Percentiles rank a stretch among this genome's conserved stretches.
Evolutionary conservation across 1,139 yeast genomes (phyloP).

Genomic region (Protomyces inouyei): DNA sequence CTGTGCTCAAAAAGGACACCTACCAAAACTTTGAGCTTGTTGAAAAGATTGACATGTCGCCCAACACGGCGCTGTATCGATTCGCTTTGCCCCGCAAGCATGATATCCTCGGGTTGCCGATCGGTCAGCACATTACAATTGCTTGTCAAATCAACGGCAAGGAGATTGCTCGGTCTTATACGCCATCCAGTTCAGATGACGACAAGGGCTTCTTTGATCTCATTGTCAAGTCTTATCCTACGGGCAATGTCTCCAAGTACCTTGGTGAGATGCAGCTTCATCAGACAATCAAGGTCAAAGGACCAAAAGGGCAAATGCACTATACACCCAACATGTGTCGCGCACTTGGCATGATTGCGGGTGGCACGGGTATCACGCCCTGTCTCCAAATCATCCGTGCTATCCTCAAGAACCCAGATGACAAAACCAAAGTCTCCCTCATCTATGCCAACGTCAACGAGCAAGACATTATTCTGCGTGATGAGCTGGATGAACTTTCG

Average conservation of each 20-base stretch:
- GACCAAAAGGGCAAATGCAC: slow-evolving; percentile 90
- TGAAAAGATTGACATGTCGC: slow-evolving; percentile 52
- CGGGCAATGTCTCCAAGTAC: slow-evolving; percentile 79
- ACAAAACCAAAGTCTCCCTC: slow-evolving; percentile 65
- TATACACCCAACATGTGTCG: slow-evolving; percentile 77
- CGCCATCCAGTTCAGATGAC: slow-evolving; percentile 86
- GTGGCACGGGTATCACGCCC: slow-evolving; percentile 92
- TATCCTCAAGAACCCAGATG: slow-evolving; percentile 68
- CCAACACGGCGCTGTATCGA: slow-evolving; percentile 41
- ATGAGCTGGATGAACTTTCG: slow-evolving; percentile 70
- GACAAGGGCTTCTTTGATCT: slow-evolving; percentile 79
- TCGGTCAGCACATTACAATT: slow-evolving; percentile 69
- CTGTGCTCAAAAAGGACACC: slow-evolving; percentile 59
- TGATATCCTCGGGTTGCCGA: slow-evolving; percentile 81
- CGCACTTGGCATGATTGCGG: slow-evolving; percentile 82
- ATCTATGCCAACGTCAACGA: slow-evolving; percentile 74
- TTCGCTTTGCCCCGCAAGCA: slow-evolving; percentile 74
- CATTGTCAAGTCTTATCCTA: slow-evolving; percentile 80
- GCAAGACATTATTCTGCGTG: slow-evolving; percentile 72
- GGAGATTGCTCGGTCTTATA: slow-evolving; percentile 84
- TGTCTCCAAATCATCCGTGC: slow-evolving; percentile 85
- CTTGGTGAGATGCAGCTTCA: slow-evolving; percentile 67
- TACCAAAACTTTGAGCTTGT: slow-evolving; percentile 80
- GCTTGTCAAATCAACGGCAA: slow-evolving; percentile 72
- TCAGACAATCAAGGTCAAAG: slow-evolving; percentile 68